Evolutionary conservation across 495 filamentous ascomycete species (phyloP), one percentile per base, ranked within the genome.

Genomic region (Aspergillus ostianus): DNA sequence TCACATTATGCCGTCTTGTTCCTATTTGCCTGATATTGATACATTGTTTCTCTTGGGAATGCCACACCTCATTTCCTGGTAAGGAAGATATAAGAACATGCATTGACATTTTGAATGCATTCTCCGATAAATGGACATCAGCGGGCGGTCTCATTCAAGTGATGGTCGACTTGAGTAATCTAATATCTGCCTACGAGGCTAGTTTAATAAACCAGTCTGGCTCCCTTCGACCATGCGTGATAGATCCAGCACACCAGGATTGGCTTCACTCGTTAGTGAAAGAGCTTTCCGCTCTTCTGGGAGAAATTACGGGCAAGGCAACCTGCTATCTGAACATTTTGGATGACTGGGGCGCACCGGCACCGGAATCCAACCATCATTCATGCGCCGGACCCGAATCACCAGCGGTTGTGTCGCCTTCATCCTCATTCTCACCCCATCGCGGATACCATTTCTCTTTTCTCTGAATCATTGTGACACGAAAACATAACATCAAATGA

Each of bases 1-100:
- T 55, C 17, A 55, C 53, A 6, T 26, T 55, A 9, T 18, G 21
- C 21, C 53, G 53, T 8, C 36, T 55, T 8, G 53, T 45, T 6
- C 53, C 53, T 2, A 19, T 36, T 23, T 44, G 32, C 20, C 32
- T 55, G n/a, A 19, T 55, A 30, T 12, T 55, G 17, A 23, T 55
- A 7, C 45, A 55, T 18, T 46, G 32, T 19, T 55, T 55, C 20
- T 30, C 17, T 8, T 21, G 23, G 18, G 36, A n/a, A 20, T 20
- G 29, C 10, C 3, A 21, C 53, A 55, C 4, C 13, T 17, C 36
- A 0, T 45, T 55, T 19, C 32, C 53, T 12, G 53, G n/a, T 12
- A 56, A n/a, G 46, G 23, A 47, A 7, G 53, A 56, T 8, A 15
- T 47, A 2, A 5, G 41, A 17, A 47, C 30, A 26, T 45, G 36